Percentiles rank a stretch among this genome's conserved stretches.
Evolutionary conservation across 2,329 filamentous ascomycete species (phyloP).

Genomic region (Beauveria bassiana): DNA sequence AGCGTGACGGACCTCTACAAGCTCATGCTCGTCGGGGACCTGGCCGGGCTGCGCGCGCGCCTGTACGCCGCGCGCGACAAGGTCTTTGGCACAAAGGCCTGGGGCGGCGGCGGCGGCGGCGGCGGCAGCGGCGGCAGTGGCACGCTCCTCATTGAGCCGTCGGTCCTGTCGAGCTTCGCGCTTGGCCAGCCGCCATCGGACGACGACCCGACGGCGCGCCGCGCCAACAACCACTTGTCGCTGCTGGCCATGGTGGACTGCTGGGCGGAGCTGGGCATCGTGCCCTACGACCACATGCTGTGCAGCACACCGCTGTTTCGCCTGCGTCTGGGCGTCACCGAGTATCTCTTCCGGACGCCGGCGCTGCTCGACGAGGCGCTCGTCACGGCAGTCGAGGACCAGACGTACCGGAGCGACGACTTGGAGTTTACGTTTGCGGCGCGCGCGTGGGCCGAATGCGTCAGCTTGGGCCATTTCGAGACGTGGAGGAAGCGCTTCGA

Average conservation of each 20-base stretch:
- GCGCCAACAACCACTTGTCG: slow-evolving; percentile 89
- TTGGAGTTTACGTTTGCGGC: slow-evolving; percentile 97
- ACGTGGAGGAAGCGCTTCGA: slow-evolving; percentile 89
- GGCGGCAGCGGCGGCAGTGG: slow-evolving; percentile 24
- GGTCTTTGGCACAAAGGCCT: slow-evolving; percentile 62
- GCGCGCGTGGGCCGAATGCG: slow-evolving; percentile 89
- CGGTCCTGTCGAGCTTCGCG: slow-evolving; percentile 82
- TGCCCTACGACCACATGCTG: slow-evolving; percentile 99
- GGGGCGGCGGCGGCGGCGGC: slow-evolving; percentile 24
- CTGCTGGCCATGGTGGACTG: slow-evolving; percentile 96
- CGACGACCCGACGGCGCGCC: slow-evolving; percentile 30
- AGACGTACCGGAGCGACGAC: slow-evolving; percentile 89
- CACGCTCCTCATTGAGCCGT: slow-evolving; percentile 64
- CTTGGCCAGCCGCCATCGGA: slow-evolving; percentile 63
- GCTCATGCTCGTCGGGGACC: slow-evolving; percentile 84
- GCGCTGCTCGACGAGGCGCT: slow-evolving; percentile 77
- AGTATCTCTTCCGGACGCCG: slow-evolving; percentile 84
- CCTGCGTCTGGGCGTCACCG: slow-evolving; percentile 92
- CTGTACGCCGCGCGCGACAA: slow-evolving; percentile 59
- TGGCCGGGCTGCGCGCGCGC: slow-evolving; percentile 62
- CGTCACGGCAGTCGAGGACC: slow-evolving; percentile 78
- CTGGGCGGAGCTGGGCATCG: slow-evolving; percentile 88
- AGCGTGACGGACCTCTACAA: slow-evolving; percentile 94
- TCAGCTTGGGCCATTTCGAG: slow-evolving; percentile 84
- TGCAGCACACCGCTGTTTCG: slow-evolving; percentile 97